Conservation (phyloP, 169 alveolate genomes). For the Plasmodium ovale region DNA sequence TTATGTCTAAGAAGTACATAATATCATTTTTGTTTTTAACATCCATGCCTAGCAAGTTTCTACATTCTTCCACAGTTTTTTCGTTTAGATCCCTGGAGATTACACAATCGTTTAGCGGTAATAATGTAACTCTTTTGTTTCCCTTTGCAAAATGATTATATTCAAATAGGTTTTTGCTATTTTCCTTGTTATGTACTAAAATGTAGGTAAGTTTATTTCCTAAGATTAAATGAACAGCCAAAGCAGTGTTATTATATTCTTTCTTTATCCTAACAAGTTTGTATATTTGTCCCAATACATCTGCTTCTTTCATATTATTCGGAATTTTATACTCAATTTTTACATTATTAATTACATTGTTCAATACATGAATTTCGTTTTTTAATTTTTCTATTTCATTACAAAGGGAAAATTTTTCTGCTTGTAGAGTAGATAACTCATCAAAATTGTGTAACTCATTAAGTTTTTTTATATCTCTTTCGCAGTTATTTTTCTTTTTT, state of each 20-base stretch:
- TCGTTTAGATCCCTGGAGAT: constrained; percentile 77
- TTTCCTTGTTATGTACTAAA: constrained; percentile 79
- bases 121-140: constrained; percentile 79
- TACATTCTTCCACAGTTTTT: constrained; percentile 75
- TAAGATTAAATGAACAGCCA: constrained; percentile 82
- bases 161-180: constrained; percentile 80
- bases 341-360: constrained; percentile 45
- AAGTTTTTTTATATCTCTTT: constrained; percentile 74
- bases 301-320: constrained; percentile 35
- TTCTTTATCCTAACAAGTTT: constrained; percentile 78
- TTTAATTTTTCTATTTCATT: constrained; percentile 61
- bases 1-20: constrained; percentile 79
- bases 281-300: constrained; percentile 82
- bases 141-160: constrained; percentile 74
- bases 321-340: constrained; percentile 48
- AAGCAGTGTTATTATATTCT: constrained; percentile 71
- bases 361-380: constrained; percentile 41
- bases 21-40: constrained; percentile 64
- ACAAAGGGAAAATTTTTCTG: constrained; percentile 60
- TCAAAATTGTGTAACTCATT: constrained; percentile 64
- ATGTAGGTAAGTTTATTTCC: constrained; percentile 81
- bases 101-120: constrained; percentile 81
- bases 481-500: constrained; percentile 74
- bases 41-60: constrained; percentile 71
- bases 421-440: constrained; percentile 50